A percentile compares a stretch with the other conserved stretches of the same genome.
Evolutionary conservation across 192 early-diverging fungal genomes (phyloP).

Genomic region (Backusella tarrabulga): DNA sequence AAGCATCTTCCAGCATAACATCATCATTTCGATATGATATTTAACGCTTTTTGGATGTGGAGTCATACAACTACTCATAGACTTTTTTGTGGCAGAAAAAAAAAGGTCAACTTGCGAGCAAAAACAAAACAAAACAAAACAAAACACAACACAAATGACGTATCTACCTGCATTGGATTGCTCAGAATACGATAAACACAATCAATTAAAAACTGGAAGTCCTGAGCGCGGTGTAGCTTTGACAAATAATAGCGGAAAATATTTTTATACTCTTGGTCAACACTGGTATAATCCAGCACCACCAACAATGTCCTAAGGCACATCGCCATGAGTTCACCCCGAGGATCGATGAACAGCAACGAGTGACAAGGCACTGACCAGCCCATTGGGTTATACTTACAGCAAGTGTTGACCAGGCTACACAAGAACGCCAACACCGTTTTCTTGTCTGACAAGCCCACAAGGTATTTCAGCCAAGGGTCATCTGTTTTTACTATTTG

Average conservation of each 20-base stretch:
- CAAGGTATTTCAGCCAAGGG: slow-evolving; percentile 56
- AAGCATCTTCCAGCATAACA: slow-evolving; percentile 84
- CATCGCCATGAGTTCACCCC: slow-evolving; percentile 68
- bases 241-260: slow-evolving; percentile 72
- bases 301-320: slow-evolving; percentile 65
- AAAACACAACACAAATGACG: neutral
- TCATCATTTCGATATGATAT: slow-evolving; percentile 66
- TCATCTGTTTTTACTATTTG: slow-evolving; percentile 48
- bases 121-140: neutral
- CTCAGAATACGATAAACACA: slow-evolving; percentile 78
- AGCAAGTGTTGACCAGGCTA: slow-evolving; percentile 81
- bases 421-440: slow-evolving; percentile 77
- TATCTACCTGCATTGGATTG: slow-evolving; percentile 63
- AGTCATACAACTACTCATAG: slow-evolving; percentile 70
- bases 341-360: slow-evolving; percentile 67
- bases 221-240: slow-evolving; percentile 81
- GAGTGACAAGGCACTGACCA: slow-evolving; percentile 88
- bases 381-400: slow-evolving; percentile 79
- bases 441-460: slow-evolving; percentile 58
- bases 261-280: neutral
- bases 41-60: slow-evolving; percentile 66
- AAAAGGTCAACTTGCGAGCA: neutral
- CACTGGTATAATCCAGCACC: slow-evolving; percentile 63
- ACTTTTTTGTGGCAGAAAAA: slow-evolving; percentile 1
- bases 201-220: slow-evolving; percentile 79